Conservation (phyloP, 345 rosid genomes). For the Citrus maxima region DNA sequence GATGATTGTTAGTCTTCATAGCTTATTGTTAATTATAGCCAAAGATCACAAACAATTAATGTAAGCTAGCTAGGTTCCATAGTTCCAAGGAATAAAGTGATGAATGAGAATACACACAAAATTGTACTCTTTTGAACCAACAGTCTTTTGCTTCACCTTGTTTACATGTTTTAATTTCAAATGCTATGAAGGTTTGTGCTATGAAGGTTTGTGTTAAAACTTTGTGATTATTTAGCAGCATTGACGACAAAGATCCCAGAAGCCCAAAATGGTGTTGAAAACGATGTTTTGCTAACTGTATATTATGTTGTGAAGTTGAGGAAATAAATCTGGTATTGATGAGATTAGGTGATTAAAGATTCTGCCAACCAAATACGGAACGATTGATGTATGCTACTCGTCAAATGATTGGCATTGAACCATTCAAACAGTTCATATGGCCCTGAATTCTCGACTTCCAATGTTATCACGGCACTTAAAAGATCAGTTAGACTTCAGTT, state of each 20-base stretch:
- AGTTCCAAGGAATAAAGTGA: constrained; percentile 11
- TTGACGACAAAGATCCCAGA: neutral
- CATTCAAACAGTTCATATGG: too few species aligned
- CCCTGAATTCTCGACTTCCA: neutral
- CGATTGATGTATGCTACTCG: too few species aligned
- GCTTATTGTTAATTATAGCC: constrained; percentile 13
- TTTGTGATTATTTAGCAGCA: neutral
- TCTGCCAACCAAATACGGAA: neutral
- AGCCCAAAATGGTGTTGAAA: neutral
- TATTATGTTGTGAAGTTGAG: neutral
- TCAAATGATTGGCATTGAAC: too few species aligned
- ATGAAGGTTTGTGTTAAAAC: too few species aligned
- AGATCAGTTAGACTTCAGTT: neutral
- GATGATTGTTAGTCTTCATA: neutral
- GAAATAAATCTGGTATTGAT: neutral
- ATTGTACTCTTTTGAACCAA: neutral
- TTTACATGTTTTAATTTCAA: neutral
- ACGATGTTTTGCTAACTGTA: neutral
- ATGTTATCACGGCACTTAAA: neutral
- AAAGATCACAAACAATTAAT: constrained; percentile 8
- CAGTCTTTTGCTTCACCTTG: neutral
- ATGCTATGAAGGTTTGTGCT: too few species aligned
- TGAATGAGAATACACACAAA: constrained; percentile 6
- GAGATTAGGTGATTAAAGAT: neutral
- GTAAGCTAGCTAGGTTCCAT: constrained; percentile 11